These are phyloP conservation scores for Candida chauliodis DNA, from an alignment of 805 yeast species.

Conservation along the genomic window DNA sequence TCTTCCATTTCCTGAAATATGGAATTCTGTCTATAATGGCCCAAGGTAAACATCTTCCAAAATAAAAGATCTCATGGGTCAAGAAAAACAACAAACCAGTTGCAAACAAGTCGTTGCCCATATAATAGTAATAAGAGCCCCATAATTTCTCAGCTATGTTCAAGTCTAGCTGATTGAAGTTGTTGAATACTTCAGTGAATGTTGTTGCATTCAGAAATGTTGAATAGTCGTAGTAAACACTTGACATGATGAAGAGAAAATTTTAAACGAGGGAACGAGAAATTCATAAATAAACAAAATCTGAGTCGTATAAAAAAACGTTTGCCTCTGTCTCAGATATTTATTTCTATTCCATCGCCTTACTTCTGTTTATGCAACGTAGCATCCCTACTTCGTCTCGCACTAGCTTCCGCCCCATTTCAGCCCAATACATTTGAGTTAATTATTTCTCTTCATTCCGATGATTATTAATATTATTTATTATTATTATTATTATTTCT, in stretches of 20 bases:
- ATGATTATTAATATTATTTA: too few relatives aligned
- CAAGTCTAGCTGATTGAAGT: constrained; percentile 27
- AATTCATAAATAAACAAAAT: not conserved
- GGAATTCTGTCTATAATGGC: constrained; percentile 51
- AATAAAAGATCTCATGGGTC: constrained; percentile 55
- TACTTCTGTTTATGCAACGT: too few relatives aligned
- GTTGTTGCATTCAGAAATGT: constrained; percentile 29
- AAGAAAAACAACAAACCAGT: constrained; percentile 54
- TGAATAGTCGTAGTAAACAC: constrained; percentile 33
- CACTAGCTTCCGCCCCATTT: too few relatives aligned
- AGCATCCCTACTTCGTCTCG: too few relatives aligned
- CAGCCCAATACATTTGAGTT: too few relatives aligned
- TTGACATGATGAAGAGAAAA: constrained; percentile 4
- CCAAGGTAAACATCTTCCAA: constrained; percentile 61
- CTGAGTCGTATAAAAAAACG: too few relatives aligned
- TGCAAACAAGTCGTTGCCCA: constrained; percentile 53
- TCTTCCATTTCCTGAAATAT: constrained; percentile 49
- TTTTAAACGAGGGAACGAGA: constrained; percentile 3
- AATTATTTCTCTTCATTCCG: too few relatives aligned
- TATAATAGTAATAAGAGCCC: constrained; percentile 55
- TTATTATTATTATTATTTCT: too few relatives aligned
- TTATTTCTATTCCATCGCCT: not conserved
- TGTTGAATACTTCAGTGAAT: constrained; percentile 23
- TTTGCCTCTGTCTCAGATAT: too few relatives aligned
- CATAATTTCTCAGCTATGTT: constrained; percentile 45